These are phyloP conservation scores for Wickerhamiella dianesei DNA, from an alignment of 805 yeast species.

Conservation along the genomic window DNA sequence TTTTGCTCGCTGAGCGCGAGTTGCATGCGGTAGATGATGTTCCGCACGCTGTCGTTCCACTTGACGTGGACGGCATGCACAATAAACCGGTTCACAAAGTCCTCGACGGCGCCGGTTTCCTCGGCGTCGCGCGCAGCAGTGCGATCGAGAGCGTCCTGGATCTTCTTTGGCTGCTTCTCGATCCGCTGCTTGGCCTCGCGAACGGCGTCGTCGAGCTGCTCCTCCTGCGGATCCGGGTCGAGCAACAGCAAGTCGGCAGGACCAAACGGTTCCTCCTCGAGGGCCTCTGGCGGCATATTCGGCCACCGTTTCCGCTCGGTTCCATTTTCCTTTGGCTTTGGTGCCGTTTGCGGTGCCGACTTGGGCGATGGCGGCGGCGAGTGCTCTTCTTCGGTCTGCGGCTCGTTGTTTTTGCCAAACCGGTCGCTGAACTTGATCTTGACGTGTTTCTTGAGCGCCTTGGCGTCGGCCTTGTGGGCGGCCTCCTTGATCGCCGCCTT, in stretches of 20 bases:
- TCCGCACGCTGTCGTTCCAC: constrained; percentile 64
- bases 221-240: constrained; percentile 6
- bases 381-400: too few relatives aligned
- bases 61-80: constrained; percentile 59
- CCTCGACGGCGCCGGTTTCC: background rate
- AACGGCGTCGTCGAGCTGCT: constrained; percentile 11
- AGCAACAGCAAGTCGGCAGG: constrained; percentile 4
- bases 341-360: background rate
- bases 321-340: background rate
- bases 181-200: constrained; percentile 12
- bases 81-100: constrained; percentile 54
- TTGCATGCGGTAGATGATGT: constrained; percentile 47
- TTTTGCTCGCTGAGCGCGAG: constrained; percentile 35
- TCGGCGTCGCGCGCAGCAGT: background rate
- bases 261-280: constrained; percentile 1
- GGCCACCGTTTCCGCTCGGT: background rate
- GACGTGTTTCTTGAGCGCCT: background rate
- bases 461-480: background rate
- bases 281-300: background rate
- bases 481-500: background rate
- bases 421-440: background rate
- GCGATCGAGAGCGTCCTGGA: constrained; percentile 4
- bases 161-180: constrained; percentile 7
- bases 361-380: too few relatives aligned
- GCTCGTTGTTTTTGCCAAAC: background rate